These are phyloP conservation scores for Fusarium xyrophilum DNA, from an alignment of 2,329 filamentous ascomycete species.

Conservation along the genomic window DNA sequence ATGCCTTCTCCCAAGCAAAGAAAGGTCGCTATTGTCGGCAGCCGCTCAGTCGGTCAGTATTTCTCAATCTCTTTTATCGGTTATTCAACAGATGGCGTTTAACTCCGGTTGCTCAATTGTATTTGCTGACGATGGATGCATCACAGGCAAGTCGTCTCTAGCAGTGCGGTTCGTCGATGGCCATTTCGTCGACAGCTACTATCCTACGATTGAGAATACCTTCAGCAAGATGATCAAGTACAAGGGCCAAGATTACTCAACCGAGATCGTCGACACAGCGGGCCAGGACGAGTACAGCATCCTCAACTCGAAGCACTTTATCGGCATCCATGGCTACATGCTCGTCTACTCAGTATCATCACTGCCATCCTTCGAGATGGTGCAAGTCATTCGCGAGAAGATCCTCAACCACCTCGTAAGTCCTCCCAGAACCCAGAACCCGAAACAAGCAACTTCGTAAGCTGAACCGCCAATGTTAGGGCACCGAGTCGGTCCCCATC, in stretches of 20 bases:
- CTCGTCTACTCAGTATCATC: slow-evolving; percentile 98
- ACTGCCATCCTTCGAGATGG: slow-evolving; percentile 95
- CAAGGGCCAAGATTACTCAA: slow-evolving; percentile 91
- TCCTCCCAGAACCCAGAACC: slow-evolving; percentile 16
- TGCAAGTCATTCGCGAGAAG: slow-evolving; percentile 93
- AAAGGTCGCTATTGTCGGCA: slow-evolving; percentile 95
- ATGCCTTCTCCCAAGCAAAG: slow-evolving; percentile 75
- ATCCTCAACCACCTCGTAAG: slow-evolving; percentile 92
- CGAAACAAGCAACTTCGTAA: neutral
- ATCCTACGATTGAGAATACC: slow-evolving; percentile 98
- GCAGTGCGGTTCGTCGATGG: slow-evolving; percentile 97
- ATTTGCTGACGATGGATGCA: slow-evolving; percentile 10
- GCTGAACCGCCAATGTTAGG: slow-evolving; percentile 57
- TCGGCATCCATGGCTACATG: slow-evolving; percentile 98
- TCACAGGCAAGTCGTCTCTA: slow-evolving; percentile 90
- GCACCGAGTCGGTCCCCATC: slow-evolving; percentile 89
- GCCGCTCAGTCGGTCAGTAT: slow-evolving; percentile 76
- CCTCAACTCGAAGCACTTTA: slow-evolving; percentile 97
- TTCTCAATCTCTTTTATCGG: neutral
- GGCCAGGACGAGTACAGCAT: slow-evolving; percentile 99
- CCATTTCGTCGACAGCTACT: slow-evolving; percentile 98
- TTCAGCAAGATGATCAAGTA: slow-evolving; percentile 95
- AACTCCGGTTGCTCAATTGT: neutral
- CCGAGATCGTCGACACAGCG: slow-evolving; percentile 97
- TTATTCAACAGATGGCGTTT: neutral